A percentile compares a stretch with the other conserved stretches of the same genome.
Conservation (phyloP, 768 basidiomycete genomes). For the Favolaschia claudopus region DNA sequence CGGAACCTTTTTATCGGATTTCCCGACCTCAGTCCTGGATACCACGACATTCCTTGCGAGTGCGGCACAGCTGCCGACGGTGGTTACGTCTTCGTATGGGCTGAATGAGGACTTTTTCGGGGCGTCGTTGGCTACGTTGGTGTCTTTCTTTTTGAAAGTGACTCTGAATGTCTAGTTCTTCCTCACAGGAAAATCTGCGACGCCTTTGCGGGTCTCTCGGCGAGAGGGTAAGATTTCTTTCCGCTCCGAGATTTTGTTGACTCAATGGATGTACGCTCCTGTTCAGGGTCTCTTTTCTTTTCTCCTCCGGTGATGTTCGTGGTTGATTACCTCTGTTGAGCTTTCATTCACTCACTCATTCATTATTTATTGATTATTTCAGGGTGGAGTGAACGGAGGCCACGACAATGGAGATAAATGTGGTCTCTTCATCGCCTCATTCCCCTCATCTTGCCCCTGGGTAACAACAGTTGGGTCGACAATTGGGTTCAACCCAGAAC, state of each 20-base stretch:
- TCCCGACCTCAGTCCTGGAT: slow-evolving; percentile 46
- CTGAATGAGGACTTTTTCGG: too few relatives aligned
- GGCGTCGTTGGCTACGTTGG: slow-evolving; percentile 41
- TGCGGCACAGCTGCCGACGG: slow-evolving; percentile 57
- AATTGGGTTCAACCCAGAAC: too few relatives aligned
- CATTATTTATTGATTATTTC: not conserved
- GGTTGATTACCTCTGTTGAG: too few relatives aligned
- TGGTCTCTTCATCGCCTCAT: slow-evolving; percentile 37
- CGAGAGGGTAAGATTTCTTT: slow-evolving; percentile 20
- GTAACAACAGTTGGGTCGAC: too few relatives aligned
- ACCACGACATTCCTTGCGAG: slow-evolving; percentile 45
- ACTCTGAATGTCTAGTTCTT: slow-evolving; percentile 53
- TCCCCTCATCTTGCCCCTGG: too few relatives aligned
- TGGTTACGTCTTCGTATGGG: slow-evolving; percentile 53
- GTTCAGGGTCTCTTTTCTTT: not conserved
- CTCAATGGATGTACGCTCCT: too few relatives aligned
- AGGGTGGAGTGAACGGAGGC: not conserved
- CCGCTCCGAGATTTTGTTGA: slow-evolving; percentile 32
- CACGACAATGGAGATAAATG: slow-evolving; percentile 25
- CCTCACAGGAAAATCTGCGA: slow-evolving; percentile 59
- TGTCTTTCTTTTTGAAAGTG: slow-evolving; percentile 46
- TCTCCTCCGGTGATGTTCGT: not conserved
- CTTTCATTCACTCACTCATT: too few relatives aligned
- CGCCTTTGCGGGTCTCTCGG: slow-evolving; percentile 42
- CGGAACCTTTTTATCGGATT: too few relatives aligned